These are phyloP conservation scores for Trichoderma asperellum DNA, from an alignment of 2,329 filamentous ascomycete species.

Conservation along the genomic window DNA sequence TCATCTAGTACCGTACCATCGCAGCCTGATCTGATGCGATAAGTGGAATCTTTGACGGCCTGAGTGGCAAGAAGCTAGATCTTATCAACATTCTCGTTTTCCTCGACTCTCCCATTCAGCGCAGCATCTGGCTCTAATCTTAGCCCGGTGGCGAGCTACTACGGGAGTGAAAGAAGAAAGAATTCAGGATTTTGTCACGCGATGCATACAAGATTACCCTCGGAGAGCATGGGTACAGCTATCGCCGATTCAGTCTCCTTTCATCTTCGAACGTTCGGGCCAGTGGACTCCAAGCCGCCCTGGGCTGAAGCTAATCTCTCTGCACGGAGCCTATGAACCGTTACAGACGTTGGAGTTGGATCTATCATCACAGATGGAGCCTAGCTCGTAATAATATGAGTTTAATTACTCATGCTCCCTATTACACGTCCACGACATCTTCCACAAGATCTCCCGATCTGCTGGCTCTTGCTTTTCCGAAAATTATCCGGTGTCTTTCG, in stretches of 20 bases:
- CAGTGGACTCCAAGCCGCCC: background rate
- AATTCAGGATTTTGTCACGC: background rate
- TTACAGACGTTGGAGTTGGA: no score
- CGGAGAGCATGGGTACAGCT: background rate
- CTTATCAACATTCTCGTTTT: background rate
- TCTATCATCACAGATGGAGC: background rate
- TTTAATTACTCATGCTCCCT: background rate
- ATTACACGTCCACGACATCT: background rate
- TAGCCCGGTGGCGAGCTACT: background rate
- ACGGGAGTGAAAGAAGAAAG: background rate
- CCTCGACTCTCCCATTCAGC: background rate
- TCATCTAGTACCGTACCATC: background rate
- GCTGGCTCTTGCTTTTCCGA: background rate
- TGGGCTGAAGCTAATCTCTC: background rate
- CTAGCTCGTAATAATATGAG: background rate
- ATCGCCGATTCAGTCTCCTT: conserved; percentile 1
- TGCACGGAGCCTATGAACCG: background rate
- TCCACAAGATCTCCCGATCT: background rate
- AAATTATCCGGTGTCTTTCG: background rate
- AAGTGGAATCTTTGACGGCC: background rate
- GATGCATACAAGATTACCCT: background rate
- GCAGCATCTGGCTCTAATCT: background rate
- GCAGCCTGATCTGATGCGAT: background rate
- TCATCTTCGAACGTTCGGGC: background rate
- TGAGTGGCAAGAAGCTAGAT: background rate